Evolutionary conservation across 176 grass and related monocot genomes (phyloP), one percentile per base, ranked within the genome.

Genomic region (Eragrostis curvula): DNA sequence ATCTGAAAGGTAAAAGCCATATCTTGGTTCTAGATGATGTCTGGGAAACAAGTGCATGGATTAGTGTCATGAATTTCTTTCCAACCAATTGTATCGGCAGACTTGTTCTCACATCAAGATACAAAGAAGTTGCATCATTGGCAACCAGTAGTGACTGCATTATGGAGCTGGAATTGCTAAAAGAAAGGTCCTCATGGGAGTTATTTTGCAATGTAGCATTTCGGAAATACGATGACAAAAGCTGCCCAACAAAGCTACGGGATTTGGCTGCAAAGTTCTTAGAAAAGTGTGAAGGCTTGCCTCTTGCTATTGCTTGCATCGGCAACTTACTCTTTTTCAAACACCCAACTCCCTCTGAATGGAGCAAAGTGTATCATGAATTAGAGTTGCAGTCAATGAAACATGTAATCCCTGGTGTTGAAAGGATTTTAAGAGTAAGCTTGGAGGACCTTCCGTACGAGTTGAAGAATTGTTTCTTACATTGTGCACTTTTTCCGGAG

Each of bases 21-120:
- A 21, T 81, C 41, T 32, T 81, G 53, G 42, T 81, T 16, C 18
- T 81, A 13, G 79, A 81, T 71, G 79, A 81, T 15, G 53, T 81
- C 0, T 81, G 79, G 67, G 55, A 7, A 47, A 9, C 12, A 2
- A 32, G 61, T 47, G 25, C 71, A 6, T 81, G 79, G 79, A 71
- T 60, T 21, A 30, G 46, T 23, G 60, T 70, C 8, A 71, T 45
- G 67, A 18, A 20, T 47, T 52, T 56, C 12, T 71, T 81, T 59
- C 67, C 68, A 2, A 71, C 11, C 11, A 79, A 66, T 47, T 46
- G 53, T 8, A 71, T 5, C 5, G 32, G 41, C 1, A 52, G 53
- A 48, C 46, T 71, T 60, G 53, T 81, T 48, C 18, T 81, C 7
- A 81, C 79, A 14, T 81, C 79, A 60, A 81, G 79, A 13, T 39